These are phyloP conservation scores for Populus euphratica DNA, from an alignment of 345 rosid species.

Conservation along the genomic window DNA sequence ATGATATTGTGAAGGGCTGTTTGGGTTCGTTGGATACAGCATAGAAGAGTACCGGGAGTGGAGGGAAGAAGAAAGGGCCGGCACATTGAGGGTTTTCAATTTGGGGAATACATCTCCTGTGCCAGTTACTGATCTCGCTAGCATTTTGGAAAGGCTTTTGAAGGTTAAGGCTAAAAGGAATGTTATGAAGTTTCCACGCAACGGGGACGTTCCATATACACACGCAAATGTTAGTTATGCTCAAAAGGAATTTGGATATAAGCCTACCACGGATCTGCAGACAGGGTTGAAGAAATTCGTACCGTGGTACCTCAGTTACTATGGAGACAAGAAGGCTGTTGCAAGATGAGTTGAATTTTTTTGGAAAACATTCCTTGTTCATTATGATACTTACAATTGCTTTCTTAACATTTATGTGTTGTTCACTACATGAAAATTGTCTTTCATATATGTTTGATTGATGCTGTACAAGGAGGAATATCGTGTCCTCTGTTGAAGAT, in stretches of 20 bases:
- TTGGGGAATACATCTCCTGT: slow-evolving; percentile 93
- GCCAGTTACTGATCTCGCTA: slow-evolving; percentile 73
- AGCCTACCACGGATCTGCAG: slow-evolving; percentile 81
- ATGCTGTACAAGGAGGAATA: slow-evolving; percentile 27
- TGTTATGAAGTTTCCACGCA: slow-evolving; percentile 72
- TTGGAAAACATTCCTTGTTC: slow-evolving; percentile 31
- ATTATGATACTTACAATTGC: slow-evolving; percentile 47
- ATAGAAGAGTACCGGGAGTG: slow-evolving; percentile 84
- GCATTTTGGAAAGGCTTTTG: slow-evolving; percentile 72
- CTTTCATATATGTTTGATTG: slow-evolving; percentile 31
- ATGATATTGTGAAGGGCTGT: slow-evolving; percentile 89
- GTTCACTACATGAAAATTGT: slow-evolving; percentile 31
- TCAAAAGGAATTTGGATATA: slow-evolving; percentile 71
- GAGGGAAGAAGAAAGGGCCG: slow-evolving; percentile 81
- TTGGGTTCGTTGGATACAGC: slow-evolving; percentile 81
- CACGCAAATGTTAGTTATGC: slow-evolving; percentile 91
- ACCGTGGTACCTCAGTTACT: slow-evolving; percentile 74
- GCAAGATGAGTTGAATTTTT: slow-evolving; percentile 31
- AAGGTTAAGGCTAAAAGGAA: slow-evolving; percentile 84
- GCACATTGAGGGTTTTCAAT: slow-evolving; percentile 82
- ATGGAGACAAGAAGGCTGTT: slow-evolving; percentile 56
- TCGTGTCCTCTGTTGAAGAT: slow-evolving; percentile 22
- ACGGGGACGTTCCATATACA: slow-evolving; percentile 87
- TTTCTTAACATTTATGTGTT: slow-evolving; percentile 25
- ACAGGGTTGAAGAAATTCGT: slow-evolving; percentile 87